Conservation (phyloP, 371 early-diverging fungal genomes). For the Lichtheimia corymbifera region DNA sequence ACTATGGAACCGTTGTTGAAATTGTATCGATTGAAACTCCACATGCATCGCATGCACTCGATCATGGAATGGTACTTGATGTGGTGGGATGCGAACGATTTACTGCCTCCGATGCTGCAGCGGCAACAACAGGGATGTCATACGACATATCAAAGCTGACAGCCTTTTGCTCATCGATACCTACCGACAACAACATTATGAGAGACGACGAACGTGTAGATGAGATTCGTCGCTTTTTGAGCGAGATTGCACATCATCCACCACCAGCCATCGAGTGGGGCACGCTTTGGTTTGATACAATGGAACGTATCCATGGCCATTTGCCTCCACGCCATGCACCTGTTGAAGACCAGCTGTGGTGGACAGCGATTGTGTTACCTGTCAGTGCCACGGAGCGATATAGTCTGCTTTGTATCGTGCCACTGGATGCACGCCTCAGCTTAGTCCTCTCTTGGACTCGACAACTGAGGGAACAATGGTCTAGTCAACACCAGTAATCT, state of each 20-base stretch:
- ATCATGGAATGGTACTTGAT: not conserved
- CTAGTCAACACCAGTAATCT: too few relatives aligned
- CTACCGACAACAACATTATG: too few relatives aligned
- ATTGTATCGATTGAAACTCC: constrained; percentile 25
- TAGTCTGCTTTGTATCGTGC: constrained; percentile 31
- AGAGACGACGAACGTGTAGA: not conserved
- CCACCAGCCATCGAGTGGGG: constrained; percentile 14
- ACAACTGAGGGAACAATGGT: constrained; percentile 36
- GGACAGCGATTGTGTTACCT: constrained; percentile 58
- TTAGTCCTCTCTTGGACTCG: constrained; percentile 48
- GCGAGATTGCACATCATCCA: not conserved
- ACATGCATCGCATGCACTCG: not conserved
- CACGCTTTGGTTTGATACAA: constrained; percentile 31
- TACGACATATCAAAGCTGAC: too few relatives aligned
- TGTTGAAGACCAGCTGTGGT: constrained; percentile 49
- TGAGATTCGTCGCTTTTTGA: not conserved
- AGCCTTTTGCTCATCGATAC: too few relatives aligned
- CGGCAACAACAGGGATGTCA: not conserved
- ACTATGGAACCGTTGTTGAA: constrained; percentile 44
- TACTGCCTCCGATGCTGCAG: not conserved
- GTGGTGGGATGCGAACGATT: constrained; percentile 12
- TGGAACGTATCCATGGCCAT: constrained; percentile 28
- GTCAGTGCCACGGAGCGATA: constrained; percentile 47
- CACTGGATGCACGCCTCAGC: constrained; percentile 41
- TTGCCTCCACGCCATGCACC: constrained; percentile 37